Base-by-base conservation (phyloP, 2,329 filamentous ascomycete genomes). In the Fusarium oxysporum region DNA sequence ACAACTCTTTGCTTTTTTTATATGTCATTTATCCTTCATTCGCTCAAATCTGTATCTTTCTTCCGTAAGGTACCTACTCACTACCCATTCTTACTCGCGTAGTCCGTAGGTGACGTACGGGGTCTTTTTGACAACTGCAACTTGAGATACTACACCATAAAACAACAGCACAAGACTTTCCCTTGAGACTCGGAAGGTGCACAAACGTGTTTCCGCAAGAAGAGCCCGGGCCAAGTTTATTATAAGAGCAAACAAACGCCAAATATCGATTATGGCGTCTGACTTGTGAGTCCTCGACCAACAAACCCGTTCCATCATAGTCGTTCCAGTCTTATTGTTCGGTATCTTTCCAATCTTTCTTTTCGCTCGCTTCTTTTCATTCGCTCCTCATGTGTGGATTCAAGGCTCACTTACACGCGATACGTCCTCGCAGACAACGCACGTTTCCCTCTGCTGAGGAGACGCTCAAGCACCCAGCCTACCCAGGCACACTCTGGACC, bases 381-480 rank as follows among this genome's bases (percentile, higher is more conserved):
- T 57, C 37, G 30, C 19, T 37, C 25, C 19, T 41, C 63, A 67
- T 67, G 64, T 37, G 62, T 43, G 19, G n/a, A 59, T 35, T 60
- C 48, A 45, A 38, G 45, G 4, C 56, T 70, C 43, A 60, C 61
- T 70, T 65, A 58, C 51, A 51, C 43, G 25, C 43, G 25, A 72
- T 74, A 62, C 61, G 44, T 28, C 58, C 35, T 50, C 44, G 25
- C 50, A 77, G 75, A 43, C 53, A 56, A 33, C 19, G 33, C 44
- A 48, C 40, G 38, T 81, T 82, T 50, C 83, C 85, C 37, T 87
- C 87, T 8, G 85, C 86, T 10, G 87, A 87, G 40, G 87, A 93
- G 77, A 88, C 92, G 37, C 80, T 89, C 70, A 82, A 86, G 45
- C 91, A 93, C 76, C 91, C 92, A 1, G 90, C 93, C 54, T 95